Base-by-base conservation (phyloP, 257 asterid genomes). In the Mitragyna speciosa region DNA sequence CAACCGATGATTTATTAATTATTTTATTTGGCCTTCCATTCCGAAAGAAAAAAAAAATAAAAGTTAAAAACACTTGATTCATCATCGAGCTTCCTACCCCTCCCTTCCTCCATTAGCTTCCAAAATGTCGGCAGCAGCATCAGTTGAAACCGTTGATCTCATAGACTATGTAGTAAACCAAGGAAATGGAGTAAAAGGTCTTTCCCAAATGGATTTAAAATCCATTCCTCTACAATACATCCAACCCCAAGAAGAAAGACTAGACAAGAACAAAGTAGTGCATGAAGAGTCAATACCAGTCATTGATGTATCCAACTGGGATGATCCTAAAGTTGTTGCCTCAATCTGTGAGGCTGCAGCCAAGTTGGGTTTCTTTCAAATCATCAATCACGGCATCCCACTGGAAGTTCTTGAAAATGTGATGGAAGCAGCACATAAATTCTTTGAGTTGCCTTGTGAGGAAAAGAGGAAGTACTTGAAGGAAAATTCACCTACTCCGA, bases 121-220 rank as follows among this genome's bases (percentile, higher is more conserved):
- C 51, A 48, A 47, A 82, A 84, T 85, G 90, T 77, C 89, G 26
- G 80, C 48, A 30, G 80, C 48, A 47, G 70, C 83, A 63, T 17
- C 79, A 36, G 1, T 26, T 17, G 78, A 86, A 78, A 45, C 79
- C 19, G 73, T 70, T 79, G 84, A 85, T 26, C 83, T 88, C 72
- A 76, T 86, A 39, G 89, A 87, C 76, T 90, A 84, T 79, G 75
- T 83, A 0, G 76, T 87, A 33, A 79, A 72, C 70, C 75, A 84
- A 68, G 92, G 92, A 70, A 84, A 90, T 74, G 94, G 89, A 20
- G 87, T 87, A 0, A 87, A 76, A 59, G 94, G 92, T 16, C 91
- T 88, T 45, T 85, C 85, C 12, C 77, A 86, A 52, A 31, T 83
- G 49, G 83, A 68, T 82, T 83, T 88, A 28, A 20, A 84, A 63